Percentiles rank a stretch among this genome's conserved stretches.
These are phyloP conservation scores for Aspergillus sp. DNA, from an alignment of 2,329 filamentous ascomycete species.

Conservation along the genomic window DNA sequence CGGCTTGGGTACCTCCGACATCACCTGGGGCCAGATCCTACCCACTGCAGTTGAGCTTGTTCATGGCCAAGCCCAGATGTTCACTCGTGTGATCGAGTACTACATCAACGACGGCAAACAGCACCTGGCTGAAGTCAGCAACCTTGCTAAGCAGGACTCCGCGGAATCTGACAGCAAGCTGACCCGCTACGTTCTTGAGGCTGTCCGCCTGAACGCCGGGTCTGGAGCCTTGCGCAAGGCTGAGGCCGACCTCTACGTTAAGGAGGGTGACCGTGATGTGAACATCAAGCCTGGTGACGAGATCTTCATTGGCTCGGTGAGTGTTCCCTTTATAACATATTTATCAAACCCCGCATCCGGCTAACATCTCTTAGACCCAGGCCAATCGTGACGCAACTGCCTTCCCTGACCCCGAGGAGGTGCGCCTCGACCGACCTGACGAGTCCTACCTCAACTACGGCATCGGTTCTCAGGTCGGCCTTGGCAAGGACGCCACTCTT, in stretches of 20 bases:
- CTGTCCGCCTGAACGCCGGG: constrained; percentile 65
- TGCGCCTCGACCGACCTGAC: constrained; percentile 64
- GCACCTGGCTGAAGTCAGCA: constrained; percentile 62
- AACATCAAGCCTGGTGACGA: constrained; percentile 57
- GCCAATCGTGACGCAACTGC: constrained; percentile 57
- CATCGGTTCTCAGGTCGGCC: constrained; percentile 61
- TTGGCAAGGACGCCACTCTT: constrained; percentile 62
- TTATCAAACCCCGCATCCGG: neutral
- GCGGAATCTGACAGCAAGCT: constrained; percentile 63
- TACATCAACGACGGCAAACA: constrained; percentile 61
- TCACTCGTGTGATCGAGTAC: constrained; percentile 71
- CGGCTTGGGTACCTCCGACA: constrained; percentile 63
- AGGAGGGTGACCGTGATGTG: constrained; percentile 53
- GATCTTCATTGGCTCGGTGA: constrained; percentile 64
- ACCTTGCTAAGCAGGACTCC: constrained; percentile 56
- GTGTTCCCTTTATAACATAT: neutral
- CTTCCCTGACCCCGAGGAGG: constrained; percentile 30
- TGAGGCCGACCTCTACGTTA: constrained; percentile 47
- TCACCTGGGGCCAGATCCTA: constrained; percentile 70
- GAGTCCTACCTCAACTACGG: constrained; percentile 66
- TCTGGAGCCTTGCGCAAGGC: constrained; percentile 62
- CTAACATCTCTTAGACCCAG: constrained; percentile 30
- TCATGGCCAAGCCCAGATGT: constrained; percentile 70
- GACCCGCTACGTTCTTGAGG: constrained; percentile 70
- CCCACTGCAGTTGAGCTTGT: constrained; percentile 67